These are phyloP conservation scores for Trichosporon faecale DNA, from an alignment of 1,284 basidiomycete genomes.

Conservation along the genomic window DNA sequence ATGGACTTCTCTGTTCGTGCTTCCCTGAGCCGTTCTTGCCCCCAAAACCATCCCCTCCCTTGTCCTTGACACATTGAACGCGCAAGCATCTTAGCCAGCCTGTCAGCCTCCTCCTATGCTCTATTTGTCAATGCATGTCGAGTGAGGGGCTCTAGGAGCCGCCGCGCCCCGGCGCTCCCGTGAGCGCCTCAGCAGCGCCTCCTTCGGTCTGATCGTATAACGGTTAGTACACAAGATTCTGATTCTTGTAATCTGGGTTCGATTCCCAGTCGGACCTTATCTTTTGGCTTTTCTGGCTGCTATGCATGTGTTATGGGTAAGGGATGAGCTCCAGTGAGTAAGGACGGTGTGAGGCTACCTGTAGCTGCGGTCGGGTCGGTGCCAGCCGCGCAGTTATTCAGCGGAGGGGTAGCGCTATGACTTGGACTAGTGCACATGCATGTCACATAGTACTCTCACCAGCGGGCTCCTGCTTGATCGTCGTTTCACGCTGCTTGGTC, in stretches of 20 bases:
- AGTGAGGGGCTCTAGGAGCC: not conserved
- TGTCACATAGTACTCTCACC: not conserved
- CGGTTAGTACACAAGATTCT: conserved; percentile 5
- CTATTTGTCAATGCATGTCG: not conserved
- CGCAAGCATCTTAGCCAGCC: not conserved
- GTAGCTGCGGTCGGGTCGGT: no score
- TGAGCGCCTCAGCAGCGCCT: not conserved
- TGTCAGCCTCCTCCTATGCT: no score
- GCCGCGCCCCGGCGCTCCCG: not conserved
- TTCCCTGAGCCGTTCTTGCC: not conserved
- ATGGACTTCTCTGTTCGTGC: not conserved
- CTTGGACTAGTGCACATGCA: not conserved
- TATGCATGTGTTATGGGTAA: not conserved
- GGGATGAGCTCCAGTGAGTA: not conserved
- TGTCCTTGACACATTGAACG: not conserved
- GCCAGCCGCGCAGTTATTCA: no score
- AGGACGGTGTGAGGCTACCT: not conserved
- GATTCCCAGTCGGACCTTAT: not conserved
- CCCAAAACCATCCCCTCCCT: not conserved
- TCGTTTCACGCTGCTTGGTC: not conserved
- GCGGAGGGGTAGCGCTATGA: no score
- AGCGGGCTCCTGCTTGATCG: not conserved
- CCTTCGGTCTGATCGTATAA: not conserved
- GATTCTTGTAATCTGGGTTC: conserved; percentile 5
- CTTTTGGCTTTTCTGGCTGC: not conserved